phyloP scores from a whole-genome alignment of 495 filamentous ascomycete species.

The Penicillium diatomitis region DNA sequence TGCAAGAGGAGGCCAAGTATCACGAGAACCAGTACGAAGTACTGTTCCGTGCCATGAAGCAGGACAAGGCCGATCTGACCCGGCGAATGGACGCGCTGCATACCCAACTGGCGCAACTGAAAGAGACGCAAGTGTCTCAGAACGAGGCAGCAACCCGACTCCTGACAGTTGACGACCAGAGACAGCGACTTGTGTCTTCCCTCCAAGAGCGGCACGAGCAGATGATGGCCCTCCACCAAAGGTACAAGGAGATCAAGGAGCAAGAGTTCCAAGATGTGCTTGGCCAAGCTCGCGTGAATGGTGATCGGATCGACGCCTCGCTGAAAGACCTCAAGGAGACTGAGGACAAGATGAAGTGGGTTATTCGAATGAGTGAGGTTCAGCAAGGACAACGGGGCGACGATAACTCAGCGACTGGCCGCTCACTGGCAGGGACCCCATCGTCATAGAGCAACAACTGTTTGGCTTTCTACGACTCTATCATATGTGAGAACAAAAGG shows the following conservation, averaged over 20 bases:
- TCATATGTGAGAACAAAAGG: too few relatives aligned
- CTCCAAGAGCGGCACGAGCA: constrained; percentile 51
- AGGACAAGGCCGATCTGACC: constrained; percentile 43
- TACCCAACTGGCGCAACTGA: constrained; percentile 25
- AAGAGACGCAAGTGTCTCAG: constrained; percentile 32
- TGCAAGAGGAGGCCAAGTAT: constrained; percentile 45
- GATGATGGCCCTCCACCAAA: constrained; percentile 45
- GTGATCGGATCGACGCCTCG: constrained; percentile 49
- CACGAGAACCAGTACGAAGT: constrained; percentile 59
- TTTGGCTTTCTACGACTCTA: too few relatives aligned
- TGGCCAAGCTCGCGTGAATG: constrained; percentile 41
- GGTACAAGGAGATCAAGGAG: constrained; percentile 57
- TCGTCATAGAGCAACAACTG: background rate
- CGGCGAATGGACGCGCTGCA: constrained; percentile 24
- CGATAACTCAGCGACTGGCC: background rate
- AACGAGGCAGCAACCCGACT: constrained; percentile 51
- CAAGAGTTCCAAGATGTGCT: constrained; percentile 48
- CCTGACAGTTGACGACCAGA: constrained; percentile 58
- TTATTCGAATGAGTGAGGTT: constrained; percentile 40
- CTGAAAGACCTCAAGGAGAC: constrained; percentile 39
- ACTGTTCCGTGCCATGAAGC: constrained; percentile 50
- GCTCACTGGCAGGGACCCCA: background rate
- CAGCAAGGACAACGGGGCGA: background rate
- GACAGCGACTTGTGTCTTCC: constrained; percentile 54
- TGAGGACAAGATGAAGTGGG: constrained; percentile 60